Evolutionary conservation across 169 alveolate genomes (phyloP).

Genomic region (Cryptosporidium viatorum): DNA sequence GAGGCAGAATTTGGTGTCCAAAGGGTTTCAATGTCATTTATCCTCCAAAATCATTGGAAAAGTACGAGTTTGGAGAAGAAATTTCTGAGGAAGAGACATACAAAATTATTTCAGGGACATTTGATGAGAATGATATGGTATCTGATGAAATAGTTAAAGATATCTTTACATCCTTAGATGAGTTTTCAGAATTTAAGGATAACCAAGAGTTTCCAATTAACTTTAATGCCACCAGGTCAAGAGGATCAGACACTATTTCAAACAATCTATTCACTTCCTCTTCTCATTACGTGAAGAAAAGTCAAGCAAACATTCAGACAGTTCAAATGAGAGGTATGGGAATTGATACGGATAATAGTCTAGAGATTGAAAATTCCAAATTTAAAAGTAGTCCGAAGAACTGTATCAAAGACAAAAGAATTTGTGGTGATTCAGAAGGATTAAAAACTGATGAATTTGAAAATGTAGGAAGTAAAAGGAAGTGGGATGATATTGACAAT

Average conservation of each 20-base stretch:
- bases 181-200: neutral
- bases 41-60: slow-evolving; percentile 65
- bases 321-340: slow-evolving; percentile 66
- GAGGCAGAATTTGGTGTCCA: slow-evolving; percentile 73
- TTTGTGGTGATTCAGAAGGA: slow-evolving; percentile 8
- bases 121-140: slow-evolving; percentile 10
- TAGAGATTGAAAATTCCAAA: neutral
- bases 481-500: neutral
- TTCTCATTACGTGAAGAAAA: slow-evolving; percentile 30
- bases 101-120: slow-evolving; percentile 25
- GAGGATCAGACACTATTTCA: slow-evolving; percentile 4
- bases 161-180: neutral
- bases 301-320: slow-evolving; percentile 42
- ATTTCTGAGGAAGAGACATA: slow-evolving; percentile 35
- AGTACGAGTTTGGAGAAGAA: slow-evolving; percentile 69
- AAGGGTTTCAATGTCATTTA: slow-evolving; percentile 63
- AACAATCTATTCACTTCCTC: slow-evolving; percentile 21
- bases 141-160: slow-evolving; percentile 21
- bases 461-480: neutral
- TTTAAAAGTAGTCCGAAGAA: neutral
- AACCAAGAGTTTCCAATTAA: neutral
- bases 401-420: neutral
- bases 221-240: neutral
- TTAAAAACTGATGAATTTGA: neutral
- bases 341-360: neutral